Percentiles rank a stretch among this genome's conserved stretches.
Evolutionary conservation across 2,329 filamentous ascomycete species (phyloP).

Genomic region (Rasamsonia emersonii): DNA sequence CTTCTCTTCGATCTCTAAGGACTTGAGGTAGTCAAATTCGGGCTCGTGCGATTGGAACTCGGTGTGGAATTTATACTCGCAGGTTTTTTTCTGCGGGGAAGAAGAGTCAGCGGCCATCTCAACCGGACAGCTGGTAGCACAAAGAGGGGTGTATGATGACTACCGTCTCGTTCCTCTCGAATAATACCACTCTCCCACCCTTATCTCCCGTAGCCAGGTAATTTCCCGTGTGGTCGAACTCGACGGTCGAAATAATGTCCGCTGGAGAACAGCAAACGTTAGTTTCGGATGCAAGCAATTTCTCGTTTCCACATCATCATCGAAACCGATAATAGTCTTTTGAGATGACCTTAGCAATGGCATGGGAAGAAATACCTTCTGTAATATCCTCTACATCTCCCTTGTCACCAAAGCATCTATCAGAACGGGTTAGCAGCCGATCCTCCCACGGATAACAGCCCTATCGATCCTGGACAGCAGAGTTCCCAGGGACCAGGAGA

Average conservation of each 20-base stretch:
- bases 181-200: conserved; percentile 43
- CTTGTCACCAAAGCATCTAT: conserved; percentile 97
- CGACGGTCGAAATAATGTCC: conserved; percentile 45
- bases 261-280: conserved; percentile 20
- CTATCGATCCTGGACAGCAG: no score
- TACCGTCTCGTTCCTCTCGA: conserved; percentile 83
- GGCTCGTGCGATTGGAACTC: conserved; percentile 99
- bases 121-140: conserved; percentile 1
- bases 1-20: conserved; percentile 98
- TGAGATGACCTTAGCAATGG: background rate
- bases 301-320: no score
- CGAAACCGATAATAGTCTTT: background rate
- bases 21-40: conserved; percentile 99
- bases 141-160: conserved; percentile 24
- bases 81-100: conserved; percentile 83
- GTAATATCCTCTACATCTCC: conserved; percentile 98
- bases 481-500: no score
- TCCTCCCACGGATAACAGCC: no score
- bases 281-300: conserved; percentile 3
- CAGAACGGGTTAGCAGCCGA: conserved; percentile 10
- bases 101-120: conserved; percentile 8
- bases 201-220: conserved; percentile 46
- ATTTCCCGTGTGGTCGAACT: conserved; percentile 46
- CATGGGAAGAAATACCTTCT: conserved; percentile 57
- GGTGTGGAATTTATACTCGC: conserved; percentile 99